phyloP scores from a whole-genome alignment of 441 rosid species.

The Arabidopsis lyrata region DNA sequence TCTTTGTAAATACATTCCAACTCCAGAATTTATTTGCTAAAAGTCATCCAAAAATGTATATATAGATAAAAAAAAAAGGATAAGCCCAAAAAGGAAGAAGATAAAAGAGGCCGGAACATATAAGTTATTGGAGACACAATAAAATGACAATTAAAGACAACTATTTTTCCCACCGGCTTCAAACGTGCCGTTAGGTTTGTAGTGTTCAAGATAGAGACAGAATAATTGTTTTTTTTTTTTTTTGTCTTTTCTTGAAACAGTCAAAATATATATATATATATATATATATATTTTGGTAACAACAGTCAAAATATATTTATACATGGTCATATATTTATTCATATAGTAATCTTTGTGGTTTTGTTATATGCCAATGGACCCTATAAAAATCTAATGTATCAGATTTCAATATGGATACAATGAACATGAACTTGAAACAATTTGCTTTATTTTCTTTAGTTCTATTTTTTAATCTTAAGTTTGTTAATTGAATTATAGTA shows the following conservation, averaged over 20 bases:
- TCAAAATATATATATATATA: neutral
- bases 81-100: conserved; percentile 26
- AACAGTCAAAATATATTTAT: too few relatives aligned
- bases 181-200: conserved; percentile 44
- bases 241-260: conserved; percentile 1
- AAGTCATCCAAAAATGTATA: too few relatives aligned
- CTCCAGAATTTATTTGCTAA: too few relatives aligned
- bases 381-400: neutral
- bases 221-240: conserved; percentile 18
- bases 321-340: too few relatives aligned
- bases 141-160: conserved; percentile 30
- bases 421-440: too few relatives aligned
- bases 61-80: conserved; percentile 3
- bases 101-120: conserved; percentile 16
- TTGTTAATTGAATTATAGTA: neutral
- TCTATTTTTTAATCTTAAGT: neutral
- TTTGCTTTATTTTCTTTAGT: too few relatives aligned
- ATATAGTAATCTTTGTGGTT: too few relatives aligned
- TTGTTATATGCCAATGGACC: neutral
- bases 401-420: neutral
- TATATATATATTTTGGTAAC: too few relatives aligned
- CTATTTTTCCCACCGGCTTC: conserved; percentile 44
- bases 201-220: conserved; percentile 36
- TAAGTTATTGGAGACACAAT: conserved; percentile 32
- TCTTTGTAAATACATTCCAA: too few relatives aligned